A percentile compares a stretch with the other conserved stretches of the same genome.
Conservation (phyloP, 805 yeast genomes). For the Candida nanaspora region DNA sequence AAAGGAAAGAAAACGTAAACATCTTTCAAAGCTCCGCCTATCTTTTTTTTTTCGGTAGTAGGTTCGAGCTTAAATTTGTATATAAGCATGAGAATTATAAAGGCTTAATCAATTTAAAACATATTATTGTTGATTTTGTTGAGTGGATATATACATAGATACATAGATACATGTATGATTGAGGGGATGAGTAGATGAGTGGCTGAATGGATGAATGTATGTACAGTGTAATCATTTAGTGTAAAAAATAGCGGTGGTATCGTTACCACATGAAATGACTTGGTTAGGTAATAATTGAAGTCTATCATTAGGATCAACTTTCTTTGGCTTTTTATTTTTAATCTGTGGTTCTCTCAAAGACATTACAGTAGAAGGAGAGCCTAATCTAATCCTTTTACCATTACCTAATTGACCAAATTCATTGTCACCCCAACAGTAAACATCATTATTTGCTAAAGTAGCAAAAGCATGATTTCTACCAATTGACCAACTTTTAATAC, state of each 20-base stretch:
- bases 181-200: too few species aligned
- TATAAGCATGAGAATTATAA: too few species aligned
- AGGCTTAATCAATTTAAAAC: too few species aligned
- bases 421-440: conserved; percentile 80
- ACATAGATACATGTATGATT: too few species aligned
- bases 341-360: conserved; percentile 46
- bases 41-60: too few species aligned
- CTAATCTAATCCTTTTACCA: conserved; percentile 58
- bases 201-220: too few species aligned
- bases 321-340: conserved; percentile 10
- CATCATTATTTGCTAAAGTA: conserved; percentile 54
- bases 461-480: conserved; percentile 64
- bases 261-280: conserved; percentile 54
- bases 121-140: too few species aligned
- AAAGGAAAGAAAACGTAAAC: too few species aligned
- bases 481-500: conserved; percentile 44
- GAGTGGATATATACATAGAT: too few species aligned
- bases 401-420: conserved; percentile 79
- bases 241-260: conserved; percentile 59
- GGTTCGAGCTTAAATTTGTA: too few species aligned
- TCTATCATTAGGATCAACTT: conserved; percentile 31
- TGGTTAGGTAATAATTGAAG: conserved; percentile 42
- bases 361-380: conserved; percentile 49
- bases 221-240: too few species aligned
- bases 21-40: too few species aligned